Evolutionary conservation across 1,139 yeast genomes (phyloP).

Genomic region (Waltiozyma solani): DNA sequence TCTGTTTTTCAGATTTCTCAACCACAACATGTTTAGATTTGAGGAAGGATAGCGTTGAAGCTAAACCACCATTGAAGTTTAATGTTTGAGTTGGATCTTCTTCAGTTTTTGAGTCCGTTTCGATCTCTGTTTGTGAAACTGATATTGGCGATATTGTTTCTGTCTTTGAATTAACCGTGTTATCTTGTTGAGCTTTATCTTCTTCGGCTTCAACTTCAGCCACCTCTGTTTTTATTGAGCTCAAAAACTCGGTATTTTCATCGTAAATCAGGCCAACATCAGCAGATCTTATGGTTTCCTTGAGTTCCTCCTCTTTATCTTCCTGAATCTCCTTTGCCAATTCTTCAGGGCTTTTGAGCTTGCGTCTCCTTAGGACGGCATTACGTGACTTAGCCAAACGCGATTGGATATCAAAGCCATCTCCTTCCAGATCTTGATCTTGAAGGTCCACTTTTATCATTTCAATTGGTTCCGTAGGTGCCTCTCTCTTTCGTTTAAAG

Average conservation of each 20-base stretch:
- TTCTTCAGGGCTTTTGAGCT: slow-evolving; percentile 32
- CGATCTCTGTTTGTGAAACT: too few relatives aligned
- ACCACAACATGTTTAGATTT: slow-evolving; percentile 33
- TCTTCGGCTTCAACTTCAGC: not conserved
- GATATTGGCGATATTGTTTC: too few relatives aligned
- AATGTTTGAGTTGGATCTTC: slow-evolving; percentile 13
- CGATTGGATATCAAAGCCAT: too few relatives aligned
- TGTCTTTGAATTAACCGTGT: too few relatives aligned
- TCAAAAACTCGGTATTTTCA: slow-evolving; percentile 37
- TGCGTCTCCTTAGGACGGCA: too few relatives aligned
- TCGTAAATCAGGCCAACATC: slow-evolving; percentile 36
- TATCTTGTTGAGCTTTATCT: not conserved
- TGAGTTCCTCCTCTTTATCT: slow-evolving; percentile 17
- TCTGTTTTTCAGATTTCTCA: slow-evolving; percentile 15
- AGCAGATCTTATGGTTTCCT: slow-evolving; percentile 1
- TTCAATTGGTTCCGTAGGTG: too few relatives aligned
- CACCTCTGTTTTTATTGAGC: slow-evolving; percentile 1
- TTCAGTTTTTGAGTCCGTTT: not conserved
- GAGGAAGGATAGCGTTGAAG: slow-evolving; percentile 46
- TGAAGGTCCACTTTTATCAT: slow-evolving; percentile 4
- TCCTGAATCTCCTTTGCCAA: slow-evolving; percentile 38
- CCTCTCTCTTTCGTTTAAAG: slow-evolving; percentile 5
- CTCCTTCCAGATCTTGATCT: too few relatives aligned
- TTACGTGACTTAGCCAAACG: too few relatives aligned
- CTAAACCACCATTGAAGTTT: slow-evolving; percentile 41